Base-by-base conservation (phyloP, 2,329 filamentous ascomycete species). In the Penicillium occitanis region DNA sequence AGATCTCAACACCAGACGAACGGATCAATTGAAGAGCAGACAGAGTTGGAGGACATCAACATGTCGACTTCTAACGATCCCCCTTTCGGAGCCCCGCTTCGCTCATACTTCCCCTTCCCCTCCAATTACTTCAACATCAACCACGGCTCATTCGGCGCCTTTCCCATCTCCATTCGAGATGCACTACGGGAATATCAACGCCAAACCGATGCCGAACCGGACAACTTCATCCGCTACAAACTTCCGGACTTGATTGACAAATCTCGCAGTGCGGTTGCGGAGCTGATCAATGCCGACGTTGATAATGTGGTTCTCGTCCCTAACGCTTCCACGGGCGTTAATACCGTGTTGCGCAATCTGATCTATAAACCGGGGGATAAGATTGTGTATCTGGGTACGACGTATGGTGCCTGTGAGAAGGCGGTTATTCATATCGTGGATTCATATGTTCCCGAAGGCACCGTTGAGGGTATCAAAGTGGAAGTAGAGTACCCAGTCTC, bases 321-420 rank as follows among this genome's bases (percentile, higher is more conserved):
- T 64, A 97, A 97, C 75, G 92, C 92, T 10, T 96, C 92, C 0
- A 89, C 86, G 0, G 80, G 78, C 63, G 72, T 80, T 55, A 94
- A 95, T 78, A 91, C 88, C 0, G 86, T 97, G 3, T 84, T 97
- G 17, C 87, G 90, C 51, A 93, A 90, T 74, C 76, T 97, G 1
- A 72, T 74, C 0, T 96, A 89, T 83, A 76, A 86, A 42, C 76
- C 81, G 0, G 89, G 90, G 67, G 93, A 97, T 73, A 88, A 90
- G 11, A 68, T 96, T 68, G 72, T 96, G 51, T 90, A 88, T 77
- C 95, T 97, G 74, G 85, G 85, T 37, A 92, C 90, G 44, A 85
- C 92, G 62, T 97, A 97, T 75, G 88, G 88, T 64, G 88, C 87
- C 0, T 93, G 91, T 74, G 90, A 88, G 64, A 92, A 91, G 73